These are phyloP conservation scores for Xylaria flabelliformis DNA, from an alignment of 495 filamentous ascomycete species.

Conservation along the genomic window DNA sequence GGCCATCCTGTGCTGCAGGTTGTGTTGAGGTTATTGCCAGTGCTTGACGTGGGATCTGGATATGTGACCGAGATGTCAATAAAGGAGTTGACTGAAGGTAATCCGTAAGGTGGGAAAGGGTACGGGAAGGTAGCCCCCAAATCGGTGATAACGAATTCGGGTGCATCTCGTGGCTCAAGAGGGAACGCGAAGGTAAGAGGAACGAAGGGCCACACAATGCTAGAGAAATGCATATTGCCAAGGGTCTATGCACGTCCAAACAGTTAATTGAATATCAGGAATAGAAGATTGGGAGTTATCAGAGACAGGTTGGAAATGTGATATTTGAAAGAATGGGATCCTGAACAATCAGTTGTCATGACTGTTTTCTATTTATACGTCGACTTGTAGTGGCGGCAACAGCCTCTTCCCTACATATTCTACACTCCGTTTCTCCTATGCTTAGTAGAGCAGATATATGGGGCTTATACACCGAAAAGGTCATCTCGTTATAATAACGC, in stretches of 20 bases:
- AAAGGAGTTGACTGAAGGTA: constrained; percentile 29
- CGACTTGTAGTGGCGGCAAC: not conserved
- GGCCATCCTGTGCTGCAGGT: constrained; percentile 36
- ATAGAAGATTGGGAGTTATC: not conserved
- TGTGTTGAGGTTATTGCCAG: constrained; percentile 50
- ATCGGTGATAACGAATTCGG: constrained; percentile 34
- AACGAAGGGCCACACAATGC: constrained; percentile 22
- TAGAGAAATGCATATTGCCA: not conserved
- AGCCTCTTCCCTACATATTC: not conserved
- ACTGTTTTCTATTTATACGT: not conserved
- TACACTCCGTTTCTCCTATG: not conserved
- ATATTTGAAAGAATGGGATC: not conserved
- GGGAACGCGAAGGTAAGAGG: constrained; percentile 32
- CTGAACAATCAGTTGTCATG: not conserved
- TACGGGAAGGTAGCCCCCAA: constrained; percentile 35
- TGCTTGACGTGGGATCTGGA: constrained; percentile 73
- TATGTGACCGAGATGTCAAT: constrained; percentile 57
- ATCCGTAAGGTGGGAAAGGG: constrained; percentile 28
- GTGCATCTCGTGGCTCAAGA: constrained; percentile 28
- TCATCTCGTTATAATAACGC: constrained; percentile 3
- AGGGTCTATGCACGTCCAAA: not conserved
- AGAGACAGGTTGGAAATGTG: not conserved
- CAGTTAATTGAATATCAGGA: too few species aligned
- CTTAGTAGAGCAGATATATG: not conserved
- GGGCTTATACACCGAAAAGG: not conserved